Evolutionary conservation across 1,284 basidiomycete species (phyloP), one percentile per base, ranked within the genome.

Genomic region (Tetrapyrgos nigripes): DNA sequence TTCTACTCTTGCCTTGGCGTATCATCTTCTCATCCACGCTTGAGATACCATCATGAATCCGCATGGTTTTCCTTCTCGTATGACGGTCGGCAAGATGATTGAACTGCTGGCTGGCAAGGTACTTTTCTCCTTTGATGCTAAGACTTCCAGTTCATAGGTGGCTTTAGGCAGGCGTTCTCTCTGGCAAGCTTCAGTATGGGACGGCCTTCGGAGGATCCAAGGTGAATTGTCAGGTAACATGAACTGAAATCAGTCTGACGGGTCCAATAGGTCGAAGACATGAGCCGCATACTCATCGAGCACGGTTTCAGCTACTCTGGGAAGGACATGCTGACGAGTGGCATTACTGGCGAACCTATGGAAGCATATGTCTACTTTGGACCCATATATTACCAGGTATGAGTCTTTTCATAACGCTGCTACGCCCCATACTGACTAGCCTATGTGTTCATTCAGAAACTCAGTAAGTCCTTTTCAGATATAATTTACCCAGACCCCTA

Each of bases 41-140:
- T 58, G 28, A 88, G 97, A 99, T 76, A 94, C 97, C 21, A 98
- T 99, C 79, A 99, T 99, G 97, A 99, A 99, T 74, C 97, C 97
- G 3, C 97, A 99, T 76, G 97, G 97, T 70, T 99, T 99, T 84
- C 97, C 97, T 1, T 97, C 95, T 57, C 94, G 97, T 55, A 99
- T 99, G 97, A 98, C 97, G 31, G 97, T 99, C 40, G 97, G 97
- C 48, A 99, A 99, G 80, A 99, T 99, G 97, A 97, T 99, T 59
- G 97, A 99, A 76, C 82, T 98, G 24, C 79, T 99, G 21, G 92
- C 95, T n/a, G 97, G 97, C 55, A 98, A 98, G 83, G 91, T 91
- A 59, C 47, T 54, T 60, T 54, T 46, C 46, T 58, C 28, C 53
- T 50, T 57, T 51, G 31, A 44, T 3, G 3, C 17, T 29, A 45